phyloP scores from a whole-genome alignment of 140 eudicot genomes.

The Erigeron philadelphicus region DNA sequence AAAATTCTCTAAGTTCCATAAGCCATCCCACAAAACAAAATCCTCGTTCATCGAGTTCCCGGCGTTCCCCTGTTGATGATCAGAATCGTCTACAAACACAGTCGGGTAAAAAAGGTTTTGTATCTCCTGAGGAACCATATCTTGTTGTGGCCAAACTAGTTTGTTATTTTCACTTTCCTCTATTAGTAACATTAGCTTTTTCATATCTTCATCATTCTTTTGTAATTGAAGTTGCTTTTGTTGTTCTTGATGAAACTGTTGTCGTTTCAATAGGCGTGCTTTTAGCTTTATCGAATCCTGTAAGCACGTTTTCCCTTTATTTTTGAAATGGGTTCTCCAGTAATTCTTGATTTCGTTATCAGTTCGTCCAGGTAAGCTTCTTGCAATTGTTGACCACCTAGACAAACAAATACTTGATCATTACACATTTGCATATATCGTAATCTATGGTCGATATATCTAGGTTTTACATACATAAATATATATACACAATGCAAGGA shows the following conservation, averaged over 20 bases:
- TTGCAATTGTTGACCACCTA: conserved; percentile 83
- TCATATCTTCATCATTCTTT: conserved; percentile 39
- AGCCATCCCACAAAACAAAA: conserved; percentile 46
- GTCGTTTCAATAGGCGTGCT: conserved; percentile 44
- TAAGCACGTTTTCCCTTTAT: conserved; percentile 31
- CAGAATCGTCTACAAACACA: conserved; percentile 21
- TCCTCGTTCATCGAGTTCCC: conserved; percentile 38
- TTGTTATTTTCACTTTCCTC: conserved; percentile 40
- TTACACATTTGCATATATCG: neutral
- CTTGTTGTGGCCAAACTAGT: conserved; percentile 26
- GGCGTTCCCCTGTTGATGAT: conserved; percentile 1
- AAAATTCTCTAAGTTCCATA: conserved; percentile 54
- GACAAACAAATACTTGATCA: neutral
- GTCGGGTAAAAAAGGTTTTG: conserved; percentile 30
- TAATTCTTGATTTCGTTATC: conserved; percentile 81
- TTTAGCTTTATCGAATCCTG: conserved; percentile 42
- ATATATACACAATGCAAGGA: neutral
- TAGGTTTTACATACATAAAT: neutral
- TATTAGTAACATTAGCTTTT: conserved; percentile 32
- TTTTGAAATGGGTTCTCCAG: conserved; percentile 85
- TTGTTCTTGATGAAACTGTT: conserved; percentile 50
- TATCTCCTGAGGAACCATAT: conserved; percentile 28
- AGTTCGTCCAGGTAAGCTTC: conserved; percentile 76
- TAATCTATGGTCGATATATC: neutral
- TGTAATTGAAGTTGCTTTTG: conserved; percentile 38